Conservation (phyloP, 805 yeast species). For the Kazachstania viticola region DNA sequence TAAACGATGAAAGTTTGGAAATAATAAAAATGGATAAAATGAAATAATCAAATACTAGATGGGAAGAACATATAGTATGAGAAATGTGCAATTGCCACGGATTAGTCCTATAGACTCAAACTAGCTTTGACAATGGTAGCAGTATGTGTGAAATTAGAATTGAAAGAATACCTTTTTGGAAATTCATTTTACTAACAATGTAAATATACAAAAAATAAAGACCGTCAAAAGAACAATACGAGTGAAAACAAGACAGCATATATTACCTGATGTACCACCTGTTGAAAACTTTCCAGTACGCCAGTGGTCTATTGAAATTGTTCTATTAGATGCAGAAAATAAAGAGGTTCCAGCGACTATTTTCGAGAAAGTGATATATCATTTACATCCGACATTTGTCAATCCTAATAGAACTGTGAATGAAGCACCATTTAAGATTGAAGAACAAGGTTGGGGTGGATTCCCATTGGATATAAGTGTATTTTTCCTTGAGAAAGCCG, state of each 20-base stretch:
- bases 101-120: no score
- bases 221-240: constrained; percentile 75
- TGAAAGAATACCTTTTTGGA: no score
- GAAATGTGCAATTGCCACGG: no score
- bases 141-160: no score
- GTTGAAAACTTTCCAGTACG: constrained; percentile 91
- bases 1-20: no score
- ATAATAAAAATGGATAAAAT: no score
- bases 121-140: no score
- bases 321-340: constrained; percentile 68
- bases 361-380: constrained; percentile 86
- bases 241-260: constrained; percentile 75
- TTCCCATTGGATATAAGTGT: constrained; percentile 78
- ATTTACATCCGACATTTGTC: constrained; percentile 87
- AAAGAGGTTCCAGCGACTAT: constrained; percentile 79
- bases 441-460: constrained; percentile 98
- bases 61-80: no score
- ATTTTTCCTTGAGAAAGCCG: constrained; percentile 76
- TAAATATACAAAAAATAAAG: constrained; percentile 5
- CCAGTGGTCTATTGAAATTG: constrained; percentile 76
- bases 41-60: no score
- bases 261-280: constrained; percentile 71
- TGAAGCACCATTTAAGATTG: constrained; percentile 75
- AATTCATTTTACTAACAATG: no score
- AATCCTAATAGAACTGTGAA: constrained; percentile 78